phyloP scores from a whole-genome alignment of 192 early-diverging fungal genomes.

The Entrophospora sp. region DNA sequence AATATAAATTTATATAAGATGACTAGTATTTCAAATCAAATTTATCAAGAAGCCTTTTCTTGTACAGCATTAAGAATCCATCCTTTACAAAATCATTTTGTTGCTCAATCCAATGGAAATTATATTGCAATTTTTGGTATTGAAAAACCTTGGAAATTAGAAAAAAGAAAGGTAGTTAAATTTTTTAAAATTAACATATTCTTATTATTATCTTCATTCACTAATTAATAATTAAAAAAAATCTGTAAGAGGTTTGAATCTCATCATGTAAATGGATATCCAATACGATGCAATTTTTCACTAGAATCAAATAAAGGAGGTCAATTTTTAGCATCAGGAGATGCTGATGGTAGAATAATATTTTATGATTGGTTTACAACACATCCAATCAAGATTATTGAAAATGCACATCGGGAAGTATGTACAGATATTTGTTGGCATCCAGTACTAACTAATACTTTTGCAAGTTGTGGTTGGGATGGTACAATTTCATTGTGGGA shows the following conservation, averaged over 20 bases:
- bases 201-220: neutral
- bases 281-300: conserved; percentile 18
- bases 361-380: conserved; percentile 16
- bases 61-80: conserved; percentile 17
- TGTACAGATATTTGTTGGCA: conserved; percentile 17
- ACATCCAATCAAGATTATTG: conserved; percentile 7
- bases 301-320: neutral
- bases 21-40: conserved; percentile 17
- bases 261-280: conserved; percentile 19
- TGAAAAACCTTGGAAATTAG: conserved; percentile 17
- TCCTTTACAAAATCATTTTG: neutral
- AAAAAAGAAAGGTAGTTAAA: conserved; percentile 13
- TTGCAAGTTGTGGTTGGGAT: conserved; percentile 20
- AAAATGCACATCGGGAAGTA: neutral
- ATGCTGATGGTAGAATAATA: conserved; percentile 12
- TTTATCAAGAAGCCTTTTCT: conserved; percentile 21
- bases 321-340: conserved; percentile 17
- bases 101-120: conserved; percentile 20
- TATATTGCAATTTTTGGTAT: conserved; percentile 17
- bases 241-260: conserved; percentile 20
- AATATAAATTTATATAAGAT: neutral
- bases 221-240: neutral
- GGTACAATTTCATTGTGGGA: conserved; percentile 3
- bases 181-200: neutral
- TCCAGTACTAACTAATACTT: neutral